Evolutionary conservation across 2,329 filamentous ascomycete genomes (phyloP), one percentile per base, ranked within the genome.

Genomic region (Aspergillus fumigatus): DNA sequence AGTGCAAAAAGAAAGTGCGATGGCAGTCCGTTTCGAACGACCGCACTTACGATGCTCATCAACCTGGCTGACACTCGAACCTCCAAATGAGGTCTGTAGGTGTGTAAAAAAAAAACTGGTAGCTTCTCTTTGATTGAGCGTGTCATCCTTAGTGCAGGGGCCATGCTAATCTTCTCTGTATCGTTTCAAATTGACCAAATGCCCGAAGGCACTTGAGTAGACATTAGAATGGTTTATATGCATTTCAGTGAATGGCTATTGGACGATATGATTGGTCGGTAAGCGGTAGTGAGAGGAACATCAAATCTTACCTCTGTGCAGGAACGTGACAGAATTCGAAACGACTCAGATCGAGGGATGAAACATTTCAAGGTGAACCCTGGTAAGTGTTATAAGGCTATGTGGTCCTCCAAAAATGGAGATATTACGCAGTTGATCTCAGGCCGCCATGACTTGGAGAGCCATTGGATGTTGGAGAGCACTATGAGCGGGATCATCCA

Each of bases 71-170:
- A 57, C 25, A 29, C 26, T 49, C 47, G 35, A 29, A 62, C 59
- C 58, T 61, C 54, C 2, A 63, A 58, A 63, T 29, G n/a, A 54
- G 48, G 48, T 38, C 51, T 49, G 54, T 55, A 62, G 62, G 56
- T 56, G 49, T 49, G 43, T n/a, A 14, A 56, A 66, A 83, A 86
- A 86, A 87, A 85, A 84, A 84, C 79, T 80, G 80, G 80, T 81
- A 84, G 84, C 82, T 84, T 87, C 86, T 88, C 86, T 88, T 88
- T 88, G 85, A 84, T 86, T 84, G 81, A 88, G 86, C 86, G 87
- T 92, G 88, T 92, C 89, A 93, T 92, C 89, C 89, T 93, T 93
- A 92, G 89, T 85, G 83, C 83, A 85, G 83, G 83, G 87, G 86
- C 86, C 86, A 89, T 89, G 87, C 87, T 89, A 88, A 87, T 87